These are phyloP conservation scores for Pyrus hybrid DNA, from an alignment of 331 rosid species.

Conservation along the genomic window DNA sequence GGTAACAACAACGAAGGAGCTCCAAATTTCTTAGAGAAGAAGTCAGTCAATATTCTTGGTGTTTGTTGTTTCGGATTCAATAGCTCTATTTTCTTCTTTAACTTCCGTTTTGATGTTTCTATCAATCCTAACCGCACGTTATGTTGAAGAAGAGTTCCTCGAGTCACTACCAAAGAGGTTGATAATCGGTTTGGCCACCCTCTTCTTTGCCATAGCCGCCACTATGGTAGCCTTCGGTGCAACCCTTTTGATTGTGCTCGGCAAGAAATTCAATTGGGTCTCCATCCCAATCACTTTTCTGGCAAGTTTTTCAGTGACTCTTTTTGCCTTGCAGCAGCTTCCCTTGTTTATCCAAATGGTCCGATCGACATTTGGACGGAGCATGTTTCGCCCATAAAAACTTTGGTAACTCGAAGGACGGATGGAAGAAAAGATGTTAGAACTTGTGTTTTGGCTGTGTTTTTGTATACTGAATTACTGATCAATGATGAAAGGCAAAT, in stretches of 20 bases:
- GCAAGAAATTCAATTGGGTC: neutral
- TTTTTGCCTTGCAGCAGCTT: neutral
- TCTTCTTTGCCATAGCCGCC: neutral
- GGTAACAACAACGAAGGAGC: neutral
- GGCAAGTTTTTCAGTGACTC: neutral
- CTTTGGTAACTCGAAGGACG: neutral
- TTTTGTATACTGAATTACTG: neutral
- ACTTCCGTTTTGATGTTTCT: slow-evolving; percentile 13
- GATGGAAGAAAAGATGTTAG: neutral
- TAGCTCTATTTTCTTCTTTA: slow-evolving; percentile 5
- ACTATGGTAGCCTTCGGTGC: slow-evolving; percentile 11
- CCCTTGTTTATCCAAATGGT: neutral
- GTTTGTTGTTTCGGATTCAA: neutral
- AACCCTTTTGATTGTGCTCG: neutral
- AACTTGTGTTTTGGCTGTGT: neutral
- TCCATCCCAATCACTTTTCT: neutral
- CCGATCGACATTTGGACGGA: neutral
- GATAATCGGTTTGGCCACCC: neutral
- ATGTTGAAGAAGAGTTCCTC: slow-evolving; percentile 3
- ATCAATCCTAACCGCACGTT: neutral
- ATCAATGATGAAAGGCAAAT: neutral
- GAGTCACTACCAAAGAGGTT: slow-evolving; percentile 2
- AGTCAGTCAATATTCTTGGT: neutral
- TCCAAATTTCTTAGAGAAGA: neutral
- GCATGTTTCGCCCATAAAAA: neutral